Evolutionary conservation across 495 filamentous ascomycete species (phyloP), one percentile per base, ranked within the genome.

Genomic region (Pseudotulostoma volvatum): DNA sequence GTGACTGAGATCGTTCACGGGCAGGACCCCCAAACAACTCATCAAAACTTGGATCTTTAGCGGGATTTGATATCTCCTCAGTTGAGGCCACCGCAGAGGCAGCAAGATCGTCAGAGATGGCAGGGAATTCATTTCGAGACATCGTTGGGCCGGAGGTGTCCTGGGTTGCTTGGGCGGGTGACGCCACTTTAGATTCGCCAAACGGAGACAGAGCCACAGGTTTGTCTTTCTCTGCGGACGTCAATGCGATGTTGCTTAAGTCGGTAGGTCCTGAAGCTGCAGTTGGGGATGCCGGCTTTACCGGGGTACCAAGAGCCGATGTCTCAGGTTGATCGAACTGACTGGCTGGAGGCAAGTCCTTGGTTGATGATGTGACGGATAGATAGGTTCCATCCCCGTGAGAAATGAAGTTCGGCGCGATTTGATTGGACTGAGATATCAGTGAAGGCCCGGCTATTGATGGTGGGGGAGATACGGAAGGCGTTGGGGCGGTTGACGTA

Each of bases 291-390:
- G 56, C 59, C 2, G 20, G 23, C 33, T 72, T 67, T 3, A 72
- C 73, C 14, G 74, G 73, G 1, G 74, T 75, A 31, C 76, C 79
- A 25, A 70, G 52, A 4, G 69, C 71, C 18, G 70, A 59, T 15
- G 48, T 53, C 28, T 77, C 73, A 38, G 45, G 48, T 17, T 51
- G 57, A 36, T 75, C 77, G 50, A 72, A 73, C 37, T 80, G 70
- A 50, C 81, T 84, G 31, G 71, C 78, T 18, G 86, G 77, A n/a
- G 84, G 79, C 11, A 81, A 79, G 18, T 80, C 80, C 60, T 78
- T 77, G 1, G 84, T 82, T 2, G 84, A 88, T 14, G 80, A 83
- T 38, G 71, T 74, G 33, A 78, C 55, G 0, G 82, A 83, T 36
- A 70, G 60, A 18, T 73, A 60, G 21, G 71, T 67, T 18, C 61